Percentiles rank a stretch among this genome's conserved stretches.
Conservation (phyloP, 306 rosid genomes). For the Amphicarpaea edgeworthii region DNA sequence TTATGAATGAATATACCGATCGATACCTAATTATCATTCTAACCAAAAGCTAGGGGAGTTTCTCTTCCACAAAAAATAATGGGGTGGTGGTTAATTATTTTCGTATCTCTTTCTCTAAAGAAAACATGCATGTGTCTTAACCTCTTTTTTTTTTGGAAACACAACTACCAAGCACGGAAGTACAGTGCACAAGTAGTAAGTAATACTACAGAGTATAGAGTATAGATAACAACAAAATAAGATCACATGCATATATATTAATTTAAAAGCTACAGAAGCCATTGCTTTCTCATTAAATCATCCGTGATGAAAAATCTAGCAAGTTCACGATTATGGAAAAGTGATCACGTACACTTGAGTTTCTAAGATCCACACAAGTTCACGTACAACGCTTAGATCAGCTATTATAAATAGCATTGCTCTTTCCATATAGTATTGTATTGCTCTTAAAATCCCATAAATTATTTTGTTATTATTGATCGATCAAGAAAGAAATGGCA, state of each 20-base stretch:
- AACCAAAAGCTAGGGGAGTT: slow-evolving; percentile 11
- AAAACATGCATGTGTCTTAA: slow-evolving; percentile 45
- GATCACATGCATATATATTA: too few species aligned
- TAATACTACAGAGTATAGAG: too few species aligned
- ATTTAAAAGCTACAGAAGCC: slow-evolving; percentile 48
- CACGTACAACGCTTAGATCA: background rate
- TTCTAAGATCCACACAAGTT: slow-evolving; percentile 60
- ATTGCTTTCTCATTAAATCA: slow-evolving; percentile 48
- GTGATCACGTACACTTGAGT: slow-evolving; percentile 59
- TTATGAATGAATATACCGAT: slow-evolving; percentile 9
- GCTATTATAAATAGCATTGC: slow-evolving; percentile 62
- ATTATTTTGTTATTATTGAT: too few species aligned
- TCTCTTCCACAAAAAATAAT: background rate
- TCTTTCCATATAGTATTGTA: background rate
- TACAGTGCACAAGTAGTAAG: slow-evolving; percentile 6
- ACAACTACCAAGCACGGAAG: slow-evolving; percentile 46
- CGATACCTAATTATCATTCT: slow-evolving; percentile 30
- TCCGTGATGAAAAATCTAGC: slow-evolving; percentile 61
- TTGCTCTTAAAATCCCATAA: too few species aligned
- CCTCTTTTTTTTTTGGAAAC: slow-evolving; percentile 32
- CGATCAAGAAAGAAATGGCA: slow-evolving; percentile 69
- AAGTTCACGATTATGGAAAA: slow-evolving; percentile 59
- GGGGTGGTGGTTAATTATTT: background rate
- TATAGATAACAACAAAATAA: background rate
- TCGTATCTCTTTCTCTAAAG: slow-evolving; percentile 9